Evolutionary conservation across 352 stramenopile genomes (phyloP), one percentile per base, ranked within the genome.

Genomic region (Blastocystis sp.): DNA sequence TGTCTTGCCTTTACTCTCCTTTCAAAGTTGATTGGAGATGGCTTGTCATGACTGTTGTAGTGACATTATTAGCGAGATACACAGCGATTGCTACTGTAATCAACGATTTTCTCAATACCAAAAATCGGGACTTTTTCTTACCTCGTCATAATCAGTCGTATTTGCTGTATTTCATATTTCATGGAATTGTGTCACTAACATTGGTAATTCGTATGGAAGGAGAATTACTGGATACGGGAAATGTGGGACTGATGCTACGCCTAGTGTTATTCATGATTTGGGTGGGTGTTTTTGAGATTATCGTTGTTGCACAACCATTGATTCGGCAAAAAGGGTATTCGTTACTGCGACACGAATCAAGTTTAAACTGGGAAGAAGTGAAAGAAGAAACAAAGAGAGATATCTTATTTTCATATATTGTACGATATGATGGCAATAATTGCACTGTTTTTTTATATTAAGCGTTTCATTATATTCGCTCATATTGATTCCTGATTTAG

Each of bases 261-360:
- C 24, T 64, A 18, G 34, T 81, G 30, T 26, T 81, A 6, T 64
- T 81, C 45, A 66, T 64, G 55, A 64, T 81, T 41, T 81, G 70
- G 70, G 18, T 73, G 11, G 30, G 24, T 37, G 30, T 39, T 6
- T 20, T 73, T 30, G 20, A 73, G 30, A 73, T 73, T 39, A 73
- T 73, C 30, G 20, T 43, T 37, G 63, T 73, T 7, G 63, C 63
- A 11, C 30, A 73, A 50, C 63, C 63, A 37, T 6, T 73, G 24
- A 73, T 45, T 59, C 50, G 20, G 50, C 13, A n/a, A 13, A 59
- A 59, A n/a, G 50, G 50, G 20, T 59, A 59, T n/a, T n/a, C 13
- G 50, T n/a, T 59, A n/a, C 11, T 59, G 2, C 50, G 50, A 59
- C 50, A 59, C 3, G 50, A 59, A 59, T 59, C 50, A n/a, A n/a